Percentiles rank a stretch among this genome's conserved stretches.
Evolutionary conservation across 441 rosid genomes (phyloP).

Genomic region (Caryocar brasiliense): DNA sequence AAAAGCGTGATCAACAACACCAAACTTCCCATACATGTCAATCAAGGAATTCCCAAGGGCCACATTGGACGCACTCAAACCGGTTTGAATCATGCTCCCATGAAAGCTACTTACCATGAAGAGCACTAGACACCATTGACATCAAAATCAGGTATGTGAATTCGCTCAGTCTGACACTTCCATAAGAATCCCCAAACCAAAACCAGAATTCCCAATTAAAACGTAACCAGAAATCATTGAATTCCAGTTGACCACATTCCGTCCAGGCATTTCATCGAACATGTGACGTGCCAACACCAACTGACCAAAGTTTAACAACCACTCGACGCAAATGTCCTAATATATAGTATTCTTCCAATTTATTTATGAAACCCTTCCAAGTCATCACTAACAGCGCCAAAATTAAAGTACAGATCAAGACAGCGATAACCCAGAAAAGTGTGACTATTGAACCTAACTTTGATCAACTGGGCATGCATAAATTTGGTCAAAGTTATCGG

Average conservation of each 20-base stretch:
- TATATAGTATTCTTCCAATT: constrained; percentile 35
- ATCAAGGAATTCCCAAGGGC: constrained; percentile 62
- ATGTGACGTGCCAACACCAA: constrained; percentile 16
- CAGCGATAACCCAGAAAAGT: constrained; percentile 62
- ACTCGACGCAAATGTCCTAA: constrained; percentile 53
- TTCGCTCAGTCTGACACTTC: constrained; percentile 35
- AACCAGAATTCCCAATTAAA: constrained; percentile 26
- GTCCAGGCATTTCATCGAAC: constrained; percentile 60
- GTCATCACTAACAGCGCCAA: constrained; percentile 32
- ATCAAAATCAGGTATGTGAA: constrained; percentile 48
- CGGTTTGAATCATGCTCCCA: constrained; percentile 39
- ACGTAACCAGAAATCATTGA: constrained; percentile 46
- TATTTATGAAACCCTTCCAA: constrained; percentile 36
- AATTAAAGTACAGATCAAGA: constrained; percentile 44
- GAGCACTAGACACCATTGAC: constrained; percentile 29
- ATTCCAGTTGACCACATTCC: constrained; percentile 64
- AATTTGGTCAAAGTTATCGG: constrained; percentile 21
- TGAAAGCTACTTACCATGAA: constrained; percentile 50
- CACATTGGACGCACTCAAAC: constrained; percentile 28
- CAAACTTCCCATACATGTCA: constrained; percentile 59
- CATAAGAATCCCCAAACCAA: constrained; percentile 29
- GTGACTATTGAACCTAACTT: constrained; percentile 33
- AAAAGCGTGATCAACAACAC: constrained; percentile 34
- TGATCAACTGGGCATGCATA: constrained; percentile 54
- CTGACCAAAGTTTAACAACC: constrained; percentile 19